Base-by-base conservation (phyloP, 805 yeast genomes). In the Grigorovia yakushimaensis region DNA sequence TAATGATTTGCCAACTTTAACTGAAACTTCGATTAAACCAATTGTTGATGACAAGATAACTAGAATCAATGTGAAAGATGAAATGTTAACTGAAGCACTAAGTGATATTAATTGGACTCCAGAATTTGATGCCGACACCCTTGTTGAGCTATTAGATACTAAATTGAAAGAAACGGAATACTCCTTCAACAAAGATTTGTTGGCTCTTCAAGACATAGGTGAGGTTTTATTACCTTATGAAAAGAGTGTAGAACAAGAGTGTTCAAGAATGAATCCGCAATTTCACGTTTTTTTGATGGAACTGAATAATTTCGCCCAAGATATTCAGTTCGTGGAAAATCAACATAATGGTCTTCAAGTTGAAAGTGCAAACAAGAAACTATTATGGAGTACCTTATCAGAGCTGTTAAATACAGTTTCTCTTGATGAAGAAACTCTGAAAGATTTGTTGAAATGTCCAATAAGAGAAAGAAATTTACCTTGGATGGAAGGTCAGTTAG, bases 331-430 rank as follows among this genome's bases (percentile, higher is more conserved):
- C 45, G 79, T 88, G 39, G 95, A 88, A 58, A 71, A 72, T 35
- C 84, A 82, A 59, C 81, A 89, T 2, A 79, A 83, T 55, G 95
- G 95, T 43, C 65, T 88, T 17, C 96, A 89, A 64, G 82, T 89
- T 6, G 82, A 81, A 54, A 78, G 91, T 5, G 80, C 86, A 41
- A 89, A 89, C 65, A 85, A 84, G 62, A 86, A 85, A 56, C 61
- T 73, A n/a, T 69, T 88, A 21, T 82, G 81, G 72, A 77, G 74
- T 42, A 88, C 86, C 50, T 72, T 88, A 47, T 76, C 77, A 38
- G 77, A 74, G n/a, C 72, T 88, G 42, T 65, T 88, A 51, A 74
- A 76, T 43, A 82, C 86, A n/a, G 84, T 85, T 8, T 77, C 81
- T 47, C 71, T 88, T 23, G 80, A 81, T 51, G 76, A 77, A 17